Evolutionary conservation across 179 eudicot genomes (phyloP), one percentile per base, ranked within the genome.

Genomic region (Beta corolliflora): DNA sequence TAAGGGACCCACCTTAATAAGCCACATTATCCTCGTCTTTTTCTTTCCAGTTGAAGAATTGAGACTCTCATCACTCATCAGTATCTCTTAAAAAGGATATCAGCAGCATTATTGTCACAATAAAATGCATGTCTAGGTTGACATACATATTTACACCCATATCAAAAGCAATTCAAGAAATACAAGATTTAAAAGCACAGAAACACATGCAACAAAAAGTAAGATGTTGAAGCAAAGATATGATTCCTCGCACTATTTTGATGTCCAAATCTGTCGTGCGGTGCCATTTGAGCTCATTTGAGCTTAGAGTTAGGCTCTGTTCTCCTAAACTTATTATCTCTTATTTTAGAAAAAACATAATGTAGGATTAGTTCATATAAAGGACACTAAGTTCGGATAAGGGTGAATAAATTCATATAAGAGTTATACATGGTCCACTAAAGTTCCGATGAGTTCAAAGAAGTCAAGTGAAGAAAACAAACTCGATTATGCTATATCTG

Each of bases 31-130:
- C 36, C 23, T 75, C 63, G 67, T 68, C 61, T 68, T 68, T 53
- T 68, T 68, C 54, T 53, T 7, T 55, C 63, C 44, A 73, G 9
- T 72, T 48, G 41, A 72, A 72, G 41, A 50, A 72, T 9, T 50
- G 58, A 31, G 53, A 69, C 21, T 23, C 13, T 3, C 3, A 19
- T n/a, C n/a, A n/a, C n/a, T n/a, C n/a, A n/a, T 59, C 64, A 59
- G 0, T 25, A 25, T 13, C 10, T 31, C 25, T 64, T 15, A 64
- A 31, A 23, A 23, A 23, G 44, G 69, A 81, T 67, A 56, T 46
- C 75, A 75, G 52, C 69, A 67, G 65, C 65, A 75, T 9, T 81
- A 21, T 29, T 60, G 70, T 80, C 73, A 14, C 84, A 77, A 61
- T 18, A n/a, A 15, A 69, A 69, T 2, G 16, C 73, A 69, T 69